A percentile compares a stretch with the other conserved stretches of the same genome.
These are phyloP conservation scores for Claviceps sp. DNA, from an alignment of 2,329 filamentous ascomycete species.

Conservation along the genomic window DNA sequence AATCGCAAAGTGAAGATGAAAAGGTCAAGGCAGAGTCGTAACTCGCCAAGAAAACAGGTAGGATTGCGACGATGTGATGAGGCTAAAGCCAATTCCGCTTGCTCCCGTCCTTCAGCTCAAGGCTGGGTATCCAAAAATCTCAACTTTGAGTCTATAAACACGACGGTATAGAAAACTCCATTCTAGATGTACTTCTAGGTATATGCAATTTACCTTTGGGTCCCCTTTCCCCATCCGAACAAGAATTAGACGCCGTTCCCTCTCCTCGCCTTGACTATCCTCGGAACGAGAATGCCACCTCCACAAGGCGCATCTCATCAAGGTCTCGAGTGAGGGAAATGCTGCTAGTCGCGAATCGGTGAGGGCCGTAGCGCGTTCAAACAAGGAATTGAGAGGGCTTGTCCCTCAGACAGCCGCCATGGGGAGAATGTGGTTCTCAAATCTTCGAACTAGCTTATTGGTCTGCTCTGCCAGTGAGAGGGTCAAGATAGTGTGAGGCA, in stretches of 20 bases:
- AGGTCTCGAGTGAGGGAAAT: too few relatives aligned
- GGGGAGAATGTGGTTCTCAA: conserved; percentile 50
- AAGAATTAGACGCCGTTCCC: not conserved
- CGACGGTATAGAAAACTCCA: conserved; percentile 4
- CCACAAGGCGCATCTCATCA: too few relatives aligned
- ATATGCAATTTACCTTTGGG: conserved; percentile 3
- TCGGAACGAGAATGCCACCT: not conserved
- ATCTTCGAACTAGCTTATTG: conserved; percentile 73
- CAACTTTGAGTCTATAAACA: not conserved
- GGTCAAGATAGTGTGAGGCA: conserved; percentile 91
- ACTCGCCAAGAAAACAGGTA: not conserved
- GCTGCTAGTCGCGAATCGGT: too few relatives aligned
- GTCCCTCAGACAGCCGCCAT: conserved; percentile 20
- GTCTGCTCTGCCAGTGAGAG: conserved; percentile 92
- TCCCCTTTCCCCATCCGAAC: not conserved
- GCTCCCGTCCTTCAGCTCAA: not conserved
- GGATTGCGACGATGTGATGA: not conserved
- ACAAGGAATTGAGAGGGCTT: not conserved
- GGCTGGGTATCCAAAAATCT: not conserved
- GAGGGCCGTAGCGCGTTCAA: not conserved
- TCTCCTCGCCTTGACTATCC: not conserved
- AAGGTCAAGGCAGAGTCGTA: not conserved
- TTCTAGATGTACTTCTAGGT: conserved; percentile 6
- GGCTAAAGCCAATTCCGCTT: not conserved
- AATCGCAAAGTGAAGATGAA: too few relatives aligned